phyloP scores from a whole-genome alignment of 495 filamentous ascomycete genomes.

The Talaromyces thailandensis region DNA sequence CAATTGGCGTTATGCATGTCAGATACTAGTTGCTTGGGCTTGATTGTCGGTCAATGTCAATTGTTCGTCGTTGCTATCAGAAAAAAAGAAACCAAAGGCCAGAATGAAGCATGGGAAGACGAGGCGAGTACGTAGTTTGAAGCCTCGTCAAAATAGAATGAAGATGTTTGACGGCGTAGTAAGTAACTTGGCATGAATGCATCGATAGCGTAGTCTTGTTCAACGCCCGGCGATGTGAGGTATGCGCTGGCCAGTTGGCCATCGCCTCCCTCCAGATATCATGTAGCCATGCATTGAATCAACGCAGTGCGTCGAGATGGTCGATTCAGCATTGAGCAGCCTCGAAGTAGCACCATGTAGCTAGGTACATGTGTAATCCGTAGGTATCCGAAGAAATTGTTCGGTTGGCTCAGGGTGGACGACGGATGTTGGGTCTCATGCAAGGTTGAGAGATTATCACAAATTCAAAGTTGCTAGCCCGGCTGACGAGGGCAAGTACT shows the following conservation, averaged over 20 bases:
- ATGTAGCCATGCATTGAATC: not conserved
- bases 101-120: not conserved
- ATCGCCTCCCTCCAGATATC: not conserved
- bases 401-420: not conserved
- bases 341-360: not conserved
- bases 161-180: not conserved
- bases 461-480: not conserved
- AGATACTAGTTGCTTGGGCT: not conserved
- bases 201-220: not conserved
- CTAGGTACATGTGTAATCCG: not conserved
- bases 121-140: not conserved
- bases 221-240: not conserved
- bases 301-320: not conserved
- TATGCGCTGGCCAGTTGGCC: not conserved
- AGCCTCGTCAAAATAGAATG: not conserved
- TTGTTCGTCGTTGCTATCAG: not conserved
- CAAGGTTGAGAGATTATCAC: not conserved
- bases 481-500: too few species aligned
- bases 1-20: not conserved
- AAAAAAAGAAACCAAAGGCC: not conserved
- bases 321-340: not conserved
- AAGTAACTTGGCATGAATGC: not conserved
- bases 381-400: not conserved
- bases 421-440: not conserved
- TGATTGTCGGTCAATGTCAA: not conserved